phyloP scores from a whole-genome alignment of 2,329 filamentous ascomycete genomes.

The Arthrobotrys sphaeroides region DNA sequence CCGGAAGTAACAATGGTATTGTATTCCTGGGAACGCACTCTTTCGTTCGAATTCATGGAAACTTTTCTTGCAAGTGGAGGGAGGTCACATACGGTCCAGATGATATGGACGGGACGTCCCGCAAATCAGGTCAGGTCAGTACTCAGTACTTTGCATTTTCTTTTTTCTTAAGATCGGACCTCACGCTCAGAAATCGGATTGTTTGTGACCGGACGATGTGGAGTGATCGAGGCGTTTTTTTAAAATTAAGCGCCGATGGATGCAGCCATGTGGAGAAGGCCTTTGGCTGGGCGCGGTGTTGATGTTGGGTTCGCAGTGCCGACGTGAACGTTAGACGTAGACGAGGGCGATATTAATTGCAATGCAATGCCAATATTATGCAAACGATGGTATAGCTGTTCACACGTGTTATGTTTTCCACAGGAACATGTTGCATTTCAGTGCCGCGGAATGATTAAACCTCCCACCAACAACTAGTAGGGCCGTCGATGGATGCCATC shows the following conservation, averaged over 20 bases:
- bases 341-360: background rate
- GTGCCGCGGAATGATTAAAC: background rate
- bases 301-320: background rate
- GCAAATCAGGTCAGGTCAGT: slow-evolving; percentile 6
- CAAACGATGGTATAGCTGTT: too few relatives aligned
- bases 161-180: background rate
- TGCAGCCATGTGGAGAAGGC: slow-evolving; percentile 18
- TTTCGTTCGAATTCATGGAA: too few relatives aligned
- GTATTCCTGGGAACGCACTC: background rate
- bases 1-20: background rate
- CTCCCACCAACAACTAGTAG: background rate
- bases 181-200: background rate
- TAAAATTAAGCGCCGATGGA: slow-evolving; percentile 20
- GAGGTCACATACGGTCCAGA: too few relatives aligned
- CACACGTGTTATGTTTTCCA: too few relatives aligned
- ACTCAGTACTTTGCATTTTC: background rate
- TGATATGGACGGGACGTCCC: slow-evolving; percentile 8
- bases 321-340: background rate
- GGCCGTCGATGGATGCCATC: background rate
- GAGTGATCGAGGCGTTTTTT: background rate
- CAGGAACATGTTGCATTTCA: background rate
- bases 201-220: background rate
- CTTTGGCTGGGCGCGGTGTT: background rate
- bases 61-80: too few relatives aligned
- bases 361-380: too few relatives aligned